phyloP scores from a whole-genome alignment of 805 yeast species.

The Wickerhamiella siamensis region DNA sequence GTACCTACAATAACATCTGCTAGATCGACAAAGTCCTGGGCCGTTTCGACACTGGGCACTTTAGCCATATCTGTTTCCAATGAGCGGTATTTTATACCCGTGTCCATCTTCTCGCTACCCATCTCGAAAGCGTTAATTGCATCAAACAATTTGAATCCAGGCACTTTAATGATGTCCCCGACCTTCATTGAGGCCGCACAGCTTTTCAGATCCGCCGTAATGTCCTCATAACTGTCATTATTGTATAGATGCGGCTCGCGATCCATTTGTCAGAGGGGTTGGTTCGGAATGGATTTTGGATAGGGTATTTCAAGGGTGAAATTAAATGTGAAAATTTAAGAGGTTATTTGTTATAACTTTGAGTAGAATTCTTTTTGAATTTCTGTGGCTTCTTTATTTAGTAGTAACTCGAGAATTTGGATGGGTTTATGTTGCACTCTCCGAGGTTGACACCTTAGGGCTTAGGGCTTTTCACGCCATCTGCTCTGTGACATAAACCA shows the following conservation, averaged over 20 bases:
- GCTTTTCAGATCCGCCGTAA: conserved; percentile 16
- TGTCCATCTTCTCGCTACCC: conserved; percentile 57
- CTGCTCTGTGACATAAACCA: not conserved
- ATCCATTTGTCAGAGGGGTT: conserved; percentile 1
- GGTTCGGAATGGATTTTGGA: not conserved
- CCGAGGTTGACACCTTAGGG: too few species aligned
- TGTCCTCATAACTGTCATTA: conserved; percentile 20
- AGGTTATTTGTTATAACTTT: too few species aligned
- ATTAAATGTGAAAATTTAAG: too few species aligned
- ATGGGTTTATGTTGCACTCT: too few species aligned
- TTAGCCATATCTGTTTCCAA: conserved; percentile 32
- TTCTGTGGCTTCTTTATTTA: too few species aligned
- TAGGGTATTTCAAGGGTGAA: too few species aligned
- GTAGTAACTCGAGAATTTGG: too few species aligned
- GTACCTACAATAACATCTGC: conserved; percentile 40
- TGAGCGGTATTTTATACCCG: conserved; percentile 45
- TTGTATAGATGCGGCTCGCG: conserved; percentile 19
- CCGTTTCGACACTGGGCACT: conserved; percentile 26
- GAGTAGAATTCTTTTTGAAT: too few species aligned
- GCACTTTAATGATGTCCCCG: conserved; percentile 45
- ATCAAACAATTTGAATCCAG: conserved; percentile 52
- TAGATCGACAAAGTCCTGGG: conserved; percentile 34
- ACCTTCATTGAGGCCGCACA: conserved; percentile 25
- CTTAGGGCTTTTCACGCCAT: conserved; percentile 2
- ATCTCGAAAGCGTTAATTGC: conserved; percentile 79